Evolutionary conservation across 208 protist species (phyloP).

Genomic region (Leishmania aethiopica): DNA sequence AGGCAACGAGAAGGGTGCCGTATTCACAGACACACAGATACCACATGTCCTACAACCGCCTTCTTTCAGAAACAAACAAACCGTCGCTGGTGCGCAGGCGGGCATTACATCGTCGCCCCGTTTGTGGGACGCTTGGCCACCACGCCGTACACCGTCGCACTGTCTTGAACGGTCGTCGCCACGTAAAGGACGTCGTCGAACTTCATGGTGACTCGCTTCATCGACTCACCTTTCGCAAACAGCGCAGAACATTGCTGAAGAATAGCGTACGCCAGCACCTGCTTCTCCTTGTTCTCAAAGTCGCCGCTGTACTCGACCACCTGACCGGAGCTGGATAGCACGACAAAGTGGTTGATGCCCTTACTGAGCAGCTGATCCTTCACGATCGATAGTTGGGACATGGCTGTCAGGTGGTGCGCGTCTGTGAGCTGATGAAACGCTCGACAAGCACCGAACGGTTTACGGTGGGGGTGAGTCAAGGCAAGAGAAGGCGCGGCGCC

Average conservation of each 20-base stretch:
- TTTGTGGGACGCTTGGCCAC: constrained; percentile 55
- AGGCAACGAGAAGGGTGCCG: too few relatives aligned
- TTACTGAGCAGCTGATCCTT: constrained; percentile 88
- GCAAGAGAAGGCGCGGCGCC: not conserved
- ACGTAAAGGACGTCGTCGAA: constrained; percentile 81
- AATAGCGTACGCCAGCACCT: constrained; percentile 72
- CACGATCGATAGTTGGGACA: constrained; percentile 70
- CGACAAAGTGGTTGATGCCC: constrained; percentile 84
- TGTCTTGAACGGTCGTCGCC: constrained; percentile 56
- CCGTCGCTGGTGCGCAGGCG: not conserved
- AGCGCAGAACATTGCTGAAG: constrained; percentile 66
- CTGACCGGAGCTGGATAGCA: constrained; percentile 64
- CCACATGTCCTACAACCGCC: too few relatives aligned
- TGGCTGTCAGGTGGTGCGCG: constrained; percentile 1
- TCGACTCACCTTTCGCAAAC: constrained; percentile 49
- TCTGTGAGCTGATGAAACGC: not conserved
- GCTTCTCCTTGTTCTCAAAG: constrained; percentile 70
- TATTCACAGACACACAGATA: too few relatives aligned
- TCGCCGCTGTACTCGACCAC: constrained; percentile 82
- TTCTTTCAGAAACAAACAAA: not conserved
- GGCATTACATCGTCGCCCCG: constrained; percentile 24
- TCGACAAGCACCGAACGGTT: not conserved
- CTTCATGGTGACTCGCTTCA: constrained; percentile 79
- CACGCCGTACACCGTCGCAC: constrained; percentile 57
- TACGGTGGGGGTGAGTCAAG: not conserved